These are phyloP conservation scores for Asparagopsis taxiformis DNA, from an alignment of 31 red algal species.

Conservation along the genomic window DNA sequence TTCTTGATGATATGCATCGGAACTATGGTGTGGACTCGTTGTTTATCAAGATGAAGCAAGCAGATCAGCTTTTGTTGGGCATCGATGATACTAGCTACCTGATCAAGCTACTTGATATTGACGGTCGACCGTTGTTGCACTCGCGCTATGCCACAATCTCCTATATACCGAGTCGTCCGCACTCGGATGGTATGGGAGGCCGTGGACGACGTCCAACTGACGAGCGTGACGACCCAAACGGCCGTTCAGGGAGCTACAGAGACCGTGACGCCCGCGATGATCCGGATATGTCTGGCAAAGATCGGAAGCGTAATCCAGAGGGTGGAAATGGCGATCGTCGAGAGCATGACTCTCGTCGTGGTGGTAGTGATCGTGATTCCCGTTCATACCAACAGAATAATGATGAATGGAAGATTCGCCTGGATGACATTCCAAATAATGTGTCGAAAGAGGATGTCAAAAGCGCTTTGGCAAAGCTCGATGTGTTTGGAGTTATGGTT, in stretches of 20 bases:
- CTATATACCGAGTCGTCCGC: slow-evolving; percentile 54
- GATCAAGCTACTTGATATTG: slow-evolving; percentile 51
- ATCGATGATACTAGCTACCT: slow-evolving; percentile 59
- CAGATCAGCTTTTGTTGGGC: slow-evolving; percentile 61
- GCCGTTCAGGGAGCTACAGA: slow-evolving; percentile 20
- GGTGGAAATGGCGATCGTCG: slow-evolving; percentile 20
- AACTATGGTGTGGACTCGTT: slow-evolving; percentile 53
- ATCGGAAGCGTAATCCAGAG: slow-evolving; percentile 3
- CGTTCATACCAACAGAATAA: neutral
- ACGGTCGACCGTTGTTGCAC: slow-evolving; percentile 45
- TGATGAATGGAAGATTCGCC: neutral
- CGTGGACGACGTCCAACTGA: slow-evolving; percentile 26
- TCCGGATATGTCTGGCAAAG: slow-evolving; percentile 29
- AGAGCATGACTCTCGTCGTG: slow-evolving; percentile 23
- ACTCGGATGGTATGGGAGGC: slow-evolving; percentile 23
- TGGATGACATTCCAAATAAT: neutral
- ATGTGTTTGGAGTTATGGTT: slow-evolving; percentile 10
- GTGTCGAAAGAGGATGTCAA: slow-evolving; percentile 15
- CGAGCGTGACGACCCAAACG: slow-evolving; percentile 24
- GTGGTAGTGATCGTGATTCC: too few relatives aligned
- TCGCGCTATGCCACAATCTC: slow-evolving; percentile 67
- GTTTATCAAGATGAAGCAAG: slow-evolving; percentile 52
- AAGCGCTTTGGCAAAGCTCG: slow-evolving; percentile 9
- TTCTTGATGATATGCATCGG: slow-evolving; percentile 52
- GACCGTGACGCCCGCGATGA: slow-evolving; percentile 28